Evolutionary conservation across 305 asterid species (phyloP).

Genomic region (Fraxinus sp.): DNA sequence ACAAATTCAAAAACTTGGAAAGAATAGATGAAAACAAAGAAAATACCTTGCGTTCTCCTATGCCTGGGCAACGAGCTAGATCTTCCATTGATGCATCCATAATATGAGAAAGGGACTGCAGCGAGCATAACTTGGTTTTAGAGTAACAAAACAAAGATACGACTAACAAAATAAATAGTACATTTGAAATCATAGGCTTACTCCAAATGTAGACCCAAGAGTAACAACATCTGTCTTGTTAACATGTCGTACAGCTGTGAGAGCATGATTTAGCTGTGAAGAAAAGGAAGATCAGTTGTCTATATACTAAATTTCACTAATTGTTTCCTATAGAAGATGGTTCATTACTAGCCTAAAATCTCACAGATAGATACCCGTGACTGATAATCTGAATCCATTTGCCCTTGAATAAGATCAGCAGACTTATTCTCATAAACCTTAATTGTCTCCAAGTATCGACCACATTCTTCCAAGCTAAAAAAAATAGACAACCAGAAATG

Average conservation of each 20-base stretch:
- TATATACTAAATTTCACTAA: not conserved
- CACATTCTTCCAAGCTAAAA: conserved; percentile 92
- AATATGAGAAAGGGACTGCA: conserved; percentile 77
- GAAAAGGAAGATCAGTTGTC: conserved; percentile 19
- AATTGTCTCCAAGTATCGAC: conserved; percentile 89
- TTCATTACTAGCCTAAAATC: conserved; percentile 7
- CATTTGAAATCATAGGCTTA: conserved; percentile 32
- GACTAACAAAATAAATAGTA: not conserved
- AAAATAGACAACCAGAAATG: conserved; percentile 16
- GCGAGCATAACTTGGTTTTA: conserved; percentile 11
- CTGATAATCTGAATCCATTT: conserved; percentile 87
- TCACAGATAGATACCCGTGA: conserved; percentile 62
- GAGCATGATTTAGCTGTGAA: conserved; percentile 72
- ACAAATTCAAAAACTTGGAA: not conserved
- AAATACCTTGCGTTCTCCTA: conserved; percentile 92
- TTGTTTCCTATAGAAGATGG: not conserved
- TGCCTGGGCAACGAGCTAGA: conserved; percentile 96
- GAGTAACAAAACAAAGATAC: conserved; percentile 14
- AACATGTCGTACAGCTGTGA: conserved; percentile 80
- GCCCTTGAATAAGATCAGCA: conserved; percentile 96
- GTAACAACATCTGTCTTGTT: conserved; percentile 98
- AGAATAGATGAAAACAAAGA: not conserved
- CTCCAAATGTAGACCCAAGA: conserved; percentile 97
- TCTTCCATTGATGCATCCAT: conserved; percentile 99
- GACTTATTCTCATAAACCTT: conserved; percentile 95